Base-by-base conservation (phyloP, 2,329 filamentous ascomycete genomes). In the Cryphonectria japonica region DNA sequence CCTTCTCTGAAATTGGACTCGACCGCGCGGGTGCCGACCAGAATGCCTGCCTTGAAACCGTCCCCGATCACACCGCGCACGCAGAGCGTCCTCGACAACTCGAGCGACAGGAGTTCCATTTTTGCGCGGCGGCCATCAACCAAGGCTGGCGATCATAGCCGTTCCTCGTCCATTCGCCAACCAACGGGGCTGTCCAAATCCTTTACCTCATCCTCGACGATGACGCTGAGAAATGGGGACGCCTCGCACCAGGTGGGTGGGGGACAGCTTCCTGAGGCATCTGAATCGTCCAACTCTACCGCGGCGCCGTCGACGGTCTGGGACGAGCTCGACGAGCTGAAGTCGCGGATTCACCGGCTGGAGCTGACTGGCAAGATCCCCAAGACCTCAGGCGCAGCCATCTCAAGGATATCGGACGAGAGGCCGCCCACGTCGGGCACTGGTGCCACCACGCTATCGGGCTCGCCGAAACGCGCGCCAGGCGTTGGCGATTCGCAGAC, bases 291-390 rank as follows among this genome's bases (percentile, higher is more conserved):
- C 0, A 87, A 92, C 46, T 98, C 96, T 0, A 96, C 93, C 0
- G 94, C 92, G 1, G 94, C 93, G 1, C 93, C 95, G 16, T 97
- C 94, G 1, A 98, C 94, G 0, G 93, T 99, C 2, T 99, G 96
- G 96, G 96, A 98, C 78, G 96, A 99, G 80, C 83, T 99, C 39
- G 96, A 98, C 76, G 96, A 98, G 74, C 83, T 99, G 63, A 98
- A 98, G 80, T 96, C 93, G 57, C 90, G 96, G 41, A 97, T 99
- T 76, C 91, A 93, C 76, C 93, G 94, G 72, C 87, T 99, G 13
- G 96, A 98, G 80, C 82, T 97, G 75, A 97, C 93, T 2, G 95
- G 95, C 71, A 97, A 97, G 80, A 83, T 96, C 46, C 94, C 95
- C 0, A 84, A 93, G 0, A 94, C 93, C 1, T 95, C 94, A 2